A percentile compares a stretch with the other conserved stretches of the same genome.
phyloP scores from a whole-genome alignment of 2,329 filamentous ascomycete genomes.

The Aspergillus unguis region DNA sequence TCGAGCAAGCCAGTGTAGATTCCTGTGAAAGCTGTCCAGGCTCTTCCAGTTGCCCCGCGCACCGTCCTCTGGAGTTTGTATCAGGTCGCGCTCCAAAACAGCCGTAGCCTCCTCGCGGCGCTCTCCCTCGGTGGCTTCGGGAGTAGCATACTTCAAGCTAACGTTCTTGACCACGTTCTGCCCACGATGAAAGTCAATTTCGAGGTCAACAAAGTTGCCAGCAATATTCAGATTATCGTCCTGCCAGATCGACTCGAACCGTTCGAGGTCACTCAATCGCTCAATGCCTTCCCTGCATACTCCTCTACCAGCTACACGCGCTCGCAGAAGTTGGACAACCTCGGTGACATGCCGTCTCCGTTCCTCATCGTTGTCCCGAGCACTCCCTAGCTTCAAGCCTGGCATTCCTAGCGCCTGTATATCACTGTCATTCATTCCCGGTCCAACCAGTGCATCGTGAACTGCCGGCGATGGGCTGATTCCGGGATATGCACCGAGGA shows the following conservation, averaged over 20 bases:
- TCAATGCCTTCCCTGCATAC: constrained; percentile 45
- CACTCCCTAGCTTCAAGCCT: constrained; percentile 33
- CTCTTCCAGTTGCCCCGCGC: constrained; percentile 35
- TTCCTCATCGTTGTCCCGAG: constrained; percentile 42
- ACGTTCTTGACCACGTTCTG: constrained; percentile 43
- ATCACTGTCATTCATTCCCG: constrained; percentile 38
- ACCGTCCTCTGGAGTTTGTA: constrained; percentile 31
- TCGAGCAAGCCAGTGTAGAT: constrained; percentile 44
- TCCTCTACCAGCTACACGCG: constrained; percentile 41
- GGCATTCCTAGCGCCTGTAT: constrained; percentile 41
- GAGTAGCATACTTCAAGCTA: constrained; percentile 42
- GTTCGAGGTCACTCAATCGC: constrained; percentile 41
- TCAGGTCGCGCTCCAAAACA: constrained; percentile 41
- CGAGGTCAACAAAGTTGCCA: constrained; percentile 46
- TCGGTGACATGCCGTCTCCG: constrained; percentile 40
- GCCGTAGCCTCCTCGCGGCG: constrained; percentile 42
- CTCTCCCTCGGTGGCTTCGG: constrained; percentile 40
- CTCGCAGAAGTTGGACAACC: constrained; percentile 39
- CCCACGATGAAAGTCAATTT: constrained; percentile 43
- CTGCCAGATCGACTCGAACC: constrained; percentile 47
- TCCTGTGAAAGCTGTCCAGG: constrained; percentile 40
- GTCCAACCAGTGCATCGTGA: constrained; percentile 35
- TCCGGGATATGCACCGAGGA: constrained; percentile 42
- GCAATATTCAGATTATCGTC: constrained; percentile 46
- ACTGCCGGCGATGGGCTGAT: constrained; percentile 41